Base-by-base conservation (phyloP, 495 filamentous ascomycete genomes). In the Penicillium lagena region DNA sequence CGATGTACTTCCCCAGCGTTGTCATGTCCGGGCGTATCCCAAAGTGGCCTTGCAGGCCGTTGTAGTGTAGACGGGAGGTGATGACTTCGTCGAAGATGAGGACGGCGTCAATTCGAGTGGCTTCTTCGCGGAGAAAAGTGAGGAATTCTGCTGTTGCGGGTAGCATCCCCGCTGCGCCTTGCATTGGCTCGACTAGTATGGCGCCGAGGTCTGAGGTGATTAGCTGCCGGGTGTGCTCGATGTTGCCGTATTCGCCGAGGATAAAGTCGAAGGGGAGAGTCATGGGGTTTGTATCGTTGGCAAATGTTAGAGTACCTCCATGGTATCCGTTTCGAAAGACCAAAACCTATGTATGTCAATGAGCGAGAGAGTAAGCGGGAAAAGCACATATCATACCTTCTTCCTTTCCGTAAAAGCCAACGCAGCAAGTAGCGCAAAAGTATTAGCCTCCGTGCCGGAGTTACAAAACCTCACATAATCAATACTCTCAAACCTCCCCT, bases 21-120 rank as follows among this genome's bases (percentile, higher is more conserved):
- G 75, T 77, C 40, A 86, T 37, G 48, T 85, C 82, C 0, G 82
- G 78, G 5, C 46, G 60, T 12, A 85, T 37, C 0, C 59, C 63
- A 27, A 72, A 22, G 29, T 55, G 48, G 9, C 51, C 50, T 29
- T 72, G 71, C 9, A 78, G 36, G 1, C 82, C 82, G 6, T 54
- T 46, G 1, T 65, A 64, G 1, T 65, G 62, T 12, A 83, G 59
- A 5, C 82, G 67, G 9, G 72, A 78, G 2, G 81, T 81, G 67
- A 83, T 78, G 10, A 86, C 81, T 59, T 86, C 82, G 39, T 86
- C 82, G 10, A 82, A 56, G 12, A 86, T 73, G 40, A 86, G 72
- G 1, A 85, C 9, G 1, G 68, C 66, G 6, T 70, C 72, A 4
- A 63, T 56, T 29, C 55, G 56, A 4, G 51, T 56, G 17, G 56